Conservation (phyloP, 768 basidiomycete species). For the Jaapia argillacea region DNA sequence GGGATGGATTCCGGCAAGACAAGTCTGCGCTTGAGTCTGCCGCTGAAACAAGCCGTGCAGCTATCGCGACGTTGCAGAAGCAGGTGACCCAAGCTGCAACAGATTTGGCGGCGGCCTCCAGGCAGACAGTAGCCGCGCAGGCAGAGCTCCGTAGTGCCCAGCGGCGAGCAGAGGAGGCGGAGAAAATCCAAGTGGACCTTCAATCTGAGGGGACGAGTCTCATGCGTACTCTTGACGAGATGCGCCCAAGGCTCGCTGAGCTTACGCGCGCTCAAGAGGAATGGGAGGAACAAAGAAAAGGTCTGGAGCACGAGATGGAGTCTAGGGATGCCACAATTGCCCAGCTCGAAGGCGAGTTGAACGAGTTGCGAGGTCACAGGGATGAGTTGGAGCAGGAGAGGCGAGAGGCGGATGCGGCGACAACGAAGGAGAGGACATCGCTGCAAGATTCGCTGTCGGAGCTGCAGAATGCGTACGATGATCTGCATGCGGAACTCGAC, state of each 20-base stretch:
- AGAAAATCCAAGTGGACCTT: conserved; percentile 58
- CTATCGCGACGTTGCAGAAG: conserved; percentile 44
- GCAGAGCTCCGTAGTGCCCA: conserved; percentile 55
- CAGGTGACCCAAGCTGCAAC: conserved; percentile 46
- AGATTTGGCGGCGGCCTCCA: conserved; percentile 40
- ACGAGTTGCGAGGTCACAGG: conserved; percentile 41
- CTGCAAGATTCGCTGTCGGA: conserved; percentile 43
- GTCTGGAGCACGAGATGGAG: conserved; percentile 41
- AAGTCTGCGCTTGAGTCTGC: conserved; percentile 39
- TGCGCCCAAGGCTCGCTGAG: conserved; percentile 78
- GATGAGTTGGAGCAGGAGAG: conserved; percentile 35
- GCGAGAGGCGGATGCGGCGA: conserved; percentile 31
- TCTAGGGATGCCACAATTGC: conserved; percentile 48
- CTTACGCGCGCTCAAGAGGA: conserved; percentile 65
- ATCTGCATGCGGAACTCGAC: conserved; percentile 55
- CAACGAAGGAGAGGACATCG: conserved; percentile 42
- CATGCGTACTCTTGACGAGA: conserved; percentile 75
- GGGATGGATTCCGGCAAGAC: conserved; percentile 36
- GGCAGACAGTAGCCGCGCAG: conserved; percentile 50
- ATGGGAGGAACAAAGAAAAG: conserved; percentile 52
- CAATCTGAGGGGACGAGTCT: conserved; percentile 72
- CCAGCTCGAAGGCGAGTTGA: conserved; percentile 49
- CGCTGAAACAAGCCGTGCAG: conserved; percentile 32
- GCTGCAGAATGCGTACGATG: conserved; percentile 49
- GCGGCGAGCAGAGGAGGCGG: conserved; percentile 67